Evolutionary conservation across 1,284 basidiomycete genomes (phyloP).

Genomic region (Papiliotrema fonsecae): DNA sequence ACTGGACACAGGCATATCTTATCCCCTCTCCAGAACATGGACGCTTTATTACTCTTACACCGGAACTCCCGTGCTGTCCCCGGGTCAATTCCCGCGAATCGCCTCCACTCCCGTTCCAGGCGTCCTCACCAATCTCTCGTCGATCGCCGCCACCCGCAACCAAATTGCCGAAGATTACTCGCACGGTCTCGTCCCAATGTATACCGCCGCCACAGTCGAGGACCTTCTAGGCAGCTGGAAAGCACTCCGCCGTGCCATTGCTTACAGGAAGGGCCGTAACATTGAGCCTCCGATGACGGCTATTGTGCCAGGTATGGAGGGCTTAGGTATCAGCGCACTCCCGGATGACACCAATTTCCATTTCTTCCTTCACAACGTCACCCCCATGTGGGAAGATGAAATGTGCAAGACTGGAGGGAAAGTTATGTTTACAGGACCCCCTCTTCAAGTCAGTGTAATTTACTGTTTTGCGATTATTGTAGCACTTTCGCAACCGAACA

Average conservation of each 20-base stretch:
- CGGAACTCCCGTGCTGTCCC: neutral
- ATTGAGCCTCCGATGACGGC: conserved; percentile 15
- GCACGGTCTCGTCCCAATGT: conserved; percentile 23
- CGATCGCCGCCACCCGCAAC: neutral
- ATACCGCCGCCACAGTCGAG: conserved; percentile 19
- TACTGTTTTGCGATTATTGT: neutral
- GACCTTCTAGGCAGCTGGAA: conserved; percentile 33
- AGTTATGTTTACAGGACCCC: conserved; percentile 25
- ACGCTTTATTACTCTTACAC: conserved; percentile 13
- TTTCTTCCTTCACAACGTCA: conserved; percentile 28
- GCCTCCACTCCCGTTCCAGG: neutral
- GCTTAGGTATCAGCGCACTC: conserved; percentile 25
- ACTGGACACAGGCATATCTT: neutral
- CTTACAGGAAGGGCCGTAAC: conserved; percentile 8
- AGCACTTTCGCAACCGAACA: no score
- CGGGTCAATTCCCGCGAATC: neutral
- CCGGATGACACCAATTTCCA: conserved; percentile 34
- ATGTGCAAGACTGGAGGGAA: conserved; percentile 29
- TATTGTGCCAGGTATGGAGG: conserved; percentile 10
- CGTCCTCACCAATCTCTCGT: neutral
- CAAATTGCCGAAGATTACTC: conserved; percentile 21
- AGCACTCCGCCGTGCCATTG: conserved; percentile 27
- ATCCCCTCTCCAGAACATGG: conserved; percentile 7
- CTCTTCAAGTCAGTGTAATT: conserved; percentile 12
- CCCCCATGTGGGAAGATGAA: conserved; percentile 39